These are phyloP conservation scores for Aspergillus niger DNA, from an alignment of 2,329 filamentous ascomycete genomes.

Conservation along the genomic window DNA sequence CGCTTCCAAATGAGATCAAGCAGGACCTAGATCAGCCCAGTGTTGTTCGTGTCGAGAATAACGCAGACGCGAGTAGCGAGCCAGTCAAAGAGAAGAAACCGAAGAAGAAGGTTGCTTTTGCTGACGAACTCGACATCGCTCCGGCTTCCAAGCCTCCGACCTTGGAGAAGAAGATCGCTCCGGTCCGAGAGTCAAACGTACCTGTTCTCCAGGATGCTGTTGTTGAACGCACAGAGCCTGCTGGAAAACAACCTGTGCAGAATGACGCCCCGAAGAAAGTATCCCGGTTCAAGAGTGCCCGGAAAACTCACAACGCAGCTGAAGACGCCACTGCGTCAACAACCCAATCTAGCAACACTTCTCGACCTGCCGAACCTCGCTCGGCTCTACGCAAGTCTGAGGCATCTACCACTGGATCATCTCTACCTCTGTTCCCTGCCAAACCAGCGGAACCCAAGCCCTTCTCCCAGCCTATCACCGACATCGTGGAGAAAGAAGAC, in stretches of 20 bases:
- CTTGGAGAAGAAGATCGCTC: conserved; percentile 31
- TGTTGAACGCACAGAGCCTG: conserved; percentile 42
- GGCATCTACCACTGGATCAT: conserved; percentile 23
- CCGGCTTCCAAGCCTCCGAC: conserved; percentile 39
- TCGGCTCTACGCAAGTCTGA: conserved; percentile 26
- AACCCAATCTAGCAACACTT: conserved; percentile 17
- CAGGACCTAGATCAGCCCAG: conserved; percentile 32
- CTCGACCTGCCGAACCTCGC: conserved; percentile 23
- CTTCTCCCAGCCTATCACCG: conserved; percentile 41
- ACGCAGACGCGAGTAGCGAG: conserved; percentile 15
- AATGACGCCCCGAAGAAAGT: conserved; percentile 38
- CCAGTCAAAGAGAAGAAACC: conserved; percentile 29
- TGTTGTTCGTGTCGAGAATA: conserved; percentile 29
- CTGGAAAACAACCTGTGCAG: conserved; percentile 21
- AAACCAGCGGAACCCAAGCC: conserved; percentile 40
- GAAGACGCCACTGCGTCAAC: conserved; percentile 12
- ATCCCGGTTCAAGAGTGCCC: conserved; percentile 49
- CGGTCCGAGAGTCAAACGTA: conserved; percentile 30
- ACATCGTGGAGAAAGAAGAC: conserved; percentile 23
- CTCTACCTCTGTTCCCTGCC: conserved; percentile 41
- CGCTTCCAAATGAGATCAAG: conserved; percentile 37
- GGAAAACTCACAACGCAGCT: conserved; percentile 21
- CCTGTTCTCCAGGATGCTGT: conserved; percentile 46
- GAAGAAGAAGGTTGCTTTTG: conserved; percentile 78
- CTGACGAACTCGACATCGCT: conserved; percentile 71